Base-by-base conservation (phyloP, 2,329 filamentous ascomycete genomes). In the Plectosphaerella plurivora region DNA sequence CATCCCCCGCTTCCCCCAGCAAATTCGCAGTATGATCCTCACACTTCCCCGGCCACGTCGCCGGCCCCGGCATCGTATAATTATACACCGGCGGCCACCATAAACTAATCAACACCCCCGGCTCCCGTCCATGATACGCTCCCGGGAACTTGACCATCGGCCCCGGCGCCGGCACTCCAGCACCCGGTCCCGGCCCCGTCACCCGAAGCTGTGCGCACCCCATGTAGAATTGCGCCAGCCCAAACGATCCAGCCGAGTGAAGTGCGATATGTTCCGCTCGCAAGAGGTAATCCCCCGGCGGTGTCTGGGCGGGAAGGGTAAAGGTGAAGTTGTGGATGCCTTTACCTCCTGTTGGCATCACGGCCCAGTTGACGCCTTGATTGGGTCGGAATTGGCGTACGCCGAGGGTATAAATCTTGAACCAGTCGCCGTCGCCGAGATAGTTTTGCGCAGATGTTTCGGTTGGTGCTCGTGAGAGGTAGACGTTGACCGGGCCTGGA, bases 201-300 rank as follows among this genome's bases (percentile, higher is more conserved):
- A 75, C 68, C 53, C 63, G 68, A 35, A 75, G 53, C 63, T 75
- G 73, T 1, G 66, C 70, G 55, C 73, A 75, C 5, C 66, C 67
- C 44, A 73, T 68, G 59, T 75, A 75, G 59, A 73, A 69, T 57
- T 75, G 56, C 24, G 59, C 59, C 35, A 52, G 47, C 51, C 49
- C 50, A 49, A 60, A 57, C 45, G 49, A 49, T 16, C 67, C 58
- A 6, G 68, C 67, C 1, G 53, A 58, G 55, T 71, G 68, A 4
- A 71, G 64, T 22, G 60, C 67, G 9, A 71, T 50, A 55, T 70
- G 68, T 61, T 71, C 68, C 3, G 62, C 67, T 15, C 68, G 68
- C 56, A 71, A 58, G 28, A 67, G 65, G 55, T 67, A 67, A 28
- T 65, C 63, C n/a, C 64, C 65, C 51, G 66, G 37, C 15, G 37